phyloP scores from a whole-genome alignment of 106 monocot genomes.

The Posidonia australis region DNA sequence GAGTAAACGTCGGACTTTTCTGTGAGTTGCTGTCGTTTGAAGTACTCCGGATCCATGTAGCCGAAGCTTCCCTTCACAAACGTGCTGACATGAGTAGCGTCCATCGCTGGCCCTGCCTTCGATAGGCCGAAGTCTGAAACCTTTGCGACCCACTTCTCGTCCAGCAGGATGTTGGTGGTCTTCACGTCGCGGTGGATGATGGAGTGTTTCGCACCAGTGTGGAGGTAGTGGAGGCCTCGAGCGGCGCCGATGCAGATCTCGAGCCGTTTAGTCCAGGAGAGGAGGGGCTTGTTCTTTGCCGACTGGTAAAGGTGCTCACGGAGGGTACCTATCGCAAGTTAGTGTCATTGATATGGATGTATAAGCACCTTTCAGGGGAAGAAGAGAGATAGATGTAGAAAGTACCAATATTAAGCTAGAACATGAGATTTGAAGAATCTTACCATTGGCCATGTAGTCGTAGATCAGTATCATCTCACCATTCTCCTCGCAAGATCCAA shows the following conservation, averaged over 20 bases:
- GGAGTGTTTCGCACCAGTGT: conserved; percentile 5
- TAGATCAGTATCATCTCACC: conserved; percentile 14
- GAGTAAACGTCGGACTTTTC: conserved; percentile 5
- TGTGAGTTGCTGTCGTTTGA: conserved; percentile 4
- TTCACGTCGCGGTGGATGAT: conserved; percentile 13
- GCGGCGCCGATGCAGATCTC: conserved; percentile 10
- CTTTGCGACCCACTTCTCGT: conserved; percentile 11
- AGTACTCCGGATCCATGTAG: conserved; percentile 9
- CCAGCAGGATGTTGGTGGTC: conserved; percentile 11
- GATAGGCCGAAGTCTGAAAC: conserved; percentile 9
- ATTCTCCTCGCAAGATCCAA: conserved; percentile 13
- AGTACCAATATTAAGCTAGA: too few species aligned
- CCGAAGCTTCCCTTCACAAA: conserved; percentile 8
- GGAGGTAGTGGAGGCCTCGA: conserved; percentile 9
- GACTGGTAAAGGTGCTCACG: conserved; percentile 3
- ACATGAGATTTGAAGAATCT: too few species aligned
- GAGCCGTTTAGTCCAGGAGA: conserved; percentile 4
- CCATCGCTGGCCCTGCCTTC: neutral
- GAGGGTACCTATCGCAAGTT: too few species aligned
- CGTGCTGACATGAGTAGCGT: conserved; percentile 4
- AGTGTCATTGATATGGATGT: too few species aligned
- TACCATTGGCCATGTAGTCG: conserved; percentile 14
- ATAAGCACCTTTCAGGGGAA: too few species aligned
- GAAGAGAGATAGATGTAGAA: too few species aligned
- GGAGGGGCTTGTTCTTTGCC: neutral